A percentile compares a stretch with the other conserved stretches of the same genome.
Conservation (phyloP, 1,139 yeast genomes). For the Candida sp. region DNA sequence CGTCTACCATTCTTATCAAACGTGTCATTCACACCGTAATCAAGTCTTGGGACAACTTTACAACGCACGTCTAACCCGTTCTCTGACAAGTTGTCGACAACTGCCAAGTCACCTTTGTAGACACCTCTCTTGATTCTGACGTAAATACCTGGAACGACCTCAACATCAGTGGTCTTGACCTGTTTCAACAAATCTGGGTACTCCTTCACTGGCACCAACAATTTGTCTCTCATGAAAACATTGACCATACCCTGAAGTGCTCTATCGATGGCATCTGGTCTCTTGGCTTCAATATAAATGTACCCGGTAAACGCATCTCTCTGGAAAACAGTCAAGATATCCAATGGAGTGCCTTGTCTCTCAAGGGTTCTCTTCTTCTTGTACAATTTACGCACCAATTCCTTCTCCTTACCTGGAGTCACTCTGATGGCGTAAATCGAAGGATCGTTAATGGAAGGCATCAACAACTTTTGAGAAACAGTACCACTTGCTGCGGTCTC, state of each 20-base stretch:
- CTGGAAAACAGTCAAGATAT: slow-evolving; percentile 91
- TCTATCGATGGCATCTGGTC: slow-evolving; percentile 88
- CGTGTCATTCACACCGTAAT: slow-evolving; percentile 77
- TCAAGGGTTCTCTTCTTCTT: slow-evolving; percentile 80
- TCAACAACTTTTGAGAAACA: slow-evolving; percentile 90
- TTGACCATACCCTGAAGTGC: slow-evolving; percentile 92
- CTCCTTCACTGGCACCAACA: slow-evolving; percentile 94
- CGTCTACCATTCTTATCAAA: slow-evolving; percentile 59
- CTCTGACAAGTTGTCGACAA: slow-evolving; percentile 92
- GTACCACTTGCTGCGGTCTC: slow-evolving; percentile 74
- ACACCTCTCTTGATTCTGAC: slow-evolving; percentile 91
- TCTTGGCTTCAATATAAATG: slow-evolving; percentile 92
- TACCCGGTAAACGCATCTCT: slow-evolving; percentile 93
- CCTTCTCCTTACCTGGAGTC: slow-evolving; percentile 93
- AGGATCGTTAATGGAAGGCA: slow-evolving; percentile 97
- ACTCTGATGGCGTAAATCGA: slow-evolving; percentile 96
- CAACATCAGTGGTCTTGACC: slow-evolving; percentile 85
- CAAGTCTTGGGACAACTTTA: slow-evolving; percentile 91
- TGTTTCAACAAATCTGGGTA: slow-evolving; percentile 94
- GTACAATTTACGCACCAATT: slow-evolving; percentile 80
- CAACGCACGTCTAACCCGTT: slow-evolving; percentile 94
- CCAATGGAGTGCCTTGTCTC: slow-evolving; percentile 62
- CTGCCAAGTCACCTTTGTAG: slow-evolving; percentile 91
- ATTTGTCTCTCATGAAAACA: slow-evolving; percentile 70
- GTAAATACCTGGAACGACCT: slow-evolving; percentile 89